Conservation (phyloP, 108 stramenopile genomes). For the Epithemia pelagica region DNA sequence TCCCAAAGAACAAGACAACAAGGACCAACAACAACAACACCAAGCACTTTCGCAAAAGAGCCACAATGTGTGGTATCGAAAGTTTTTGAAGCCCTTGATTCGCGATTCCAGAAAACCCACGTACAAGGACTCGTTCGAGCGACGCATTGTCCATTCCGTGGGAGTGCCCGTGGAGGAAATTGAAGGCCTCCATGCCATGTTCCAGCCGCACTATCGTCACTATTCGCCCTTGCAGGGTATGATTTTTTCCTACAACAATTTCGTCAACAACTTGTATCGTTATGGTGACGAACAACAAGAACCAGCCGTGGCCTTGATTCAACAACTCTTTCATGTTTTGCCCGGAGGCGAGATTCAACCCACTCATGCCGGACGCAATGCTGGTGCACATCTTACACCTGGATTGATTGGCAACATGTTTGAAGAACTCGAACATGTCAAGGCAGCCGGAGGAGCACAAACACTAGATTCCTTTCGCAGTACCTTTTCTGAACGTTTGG, state of each 20-base stretch:
- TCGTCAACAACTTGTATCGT: conserved; percentile 7
- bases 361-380: conserved; percentile 4
- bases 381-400: conserved; percentile 7
- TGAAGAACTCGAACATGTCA: background rate
- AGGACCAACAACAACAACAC: no score
- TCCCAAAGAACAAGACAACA: no score
- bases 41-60: no score
- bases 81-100: conserved; percentile 5
- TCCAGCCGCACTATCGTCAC: background rate
- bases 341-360: conserved; percentile 11
- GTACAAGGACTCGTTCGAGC: background rate
- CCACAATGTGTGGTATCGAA: conserved; percentile 10
- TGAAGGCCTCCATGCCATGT: conserved; percentile 1
- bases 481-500: background rate
- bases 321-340: conserved; percentile 4
- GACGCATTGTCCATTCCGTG: background rate
- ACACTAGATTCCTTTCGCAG: background rate
- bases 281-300: conserved; percentile 5
- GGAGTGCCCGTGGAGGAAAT: conserved; percentile 9
- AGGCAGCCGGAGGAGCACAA: background rate
- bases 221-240: conserved; percentile 4
- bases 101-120: background rate
- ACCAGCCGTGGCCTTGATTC: background rate
- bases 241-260: conserved; percentile 5
- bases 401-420: conserved; percentile 1